phyloP scores from a whole-genome alignment of 805 yeast genomes.

The Candida quercuum region DNA sequence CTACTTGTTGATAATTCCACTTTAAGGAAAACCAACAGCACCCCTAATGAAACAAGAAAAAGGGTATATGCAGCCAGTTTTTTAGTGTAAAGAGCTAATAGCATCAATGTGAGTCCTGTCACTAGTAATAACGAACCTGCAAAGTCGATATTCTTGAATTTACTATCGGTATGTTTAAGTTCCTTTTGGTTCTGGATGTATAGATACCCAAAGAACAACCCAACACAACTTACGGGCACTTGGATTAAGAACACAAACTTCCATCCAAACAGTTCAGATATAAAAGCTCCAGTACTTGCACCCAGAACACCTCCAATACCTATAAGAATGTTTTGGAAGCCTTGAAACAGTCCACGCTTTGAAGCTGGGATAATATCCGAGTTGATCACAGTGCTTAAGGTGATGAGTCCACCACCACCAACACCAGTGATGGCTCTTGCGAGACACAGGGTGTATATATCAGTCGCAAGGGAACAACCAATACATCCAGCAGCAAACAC shows the following conservation, averaged over 20 bases:
- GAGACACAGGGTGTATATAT: conserved; percentile 25
- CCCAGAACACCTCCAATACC: conserved; percentile 35
- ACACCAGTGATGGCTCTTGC: conserved; percentile 35
- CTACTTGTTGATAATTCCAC: conserved; percentile 23
- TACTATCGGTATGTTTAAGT: conserved; percentile 8
- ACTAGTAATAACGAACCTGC: conserved; percentile 30
- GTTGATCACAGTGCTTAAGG: conserved; percentile 33
- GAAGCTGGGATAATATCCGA: conserved; percentile 32
- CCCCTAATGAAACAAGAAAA: conserved; percentile 12
- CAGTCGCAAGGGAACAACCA: conserved; percentile 29
- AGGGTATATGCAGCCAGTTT: conserved; percentile 8
- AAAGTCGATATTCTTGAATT: conserved; percentile 27
- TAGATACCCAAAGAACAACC: conserved; percentile 24
- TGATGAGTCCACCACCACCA: conserved; percentile 38
- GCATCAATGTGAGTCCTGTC: conserved; percentile 26
- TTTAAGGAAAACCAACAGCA: too few relatives aligned
- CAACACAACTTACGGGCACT: conserved; percentile 28
- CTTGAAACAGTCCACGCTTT: conserved; percentile 36
- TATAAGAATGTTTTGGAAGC: conserved; percentile 31
- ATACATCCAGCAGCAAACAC: conserved; percentile 31
- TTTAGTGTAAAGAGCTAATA: conserved; percentile 24
- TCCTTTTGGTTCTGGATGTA: conserved; percentile 27
- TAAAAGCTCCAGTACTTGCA: conserved; percentile 34
- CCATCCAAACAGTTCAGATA: conserved; percentile 34
- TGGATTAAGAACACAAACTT: conserved; percentile 34